Percentiles rank a stretch among this genome's conserved stretches.
phyloP scores from a whole-genome alignment of 345 rosid species.

The Gossypium rotundifolium region DNA sequence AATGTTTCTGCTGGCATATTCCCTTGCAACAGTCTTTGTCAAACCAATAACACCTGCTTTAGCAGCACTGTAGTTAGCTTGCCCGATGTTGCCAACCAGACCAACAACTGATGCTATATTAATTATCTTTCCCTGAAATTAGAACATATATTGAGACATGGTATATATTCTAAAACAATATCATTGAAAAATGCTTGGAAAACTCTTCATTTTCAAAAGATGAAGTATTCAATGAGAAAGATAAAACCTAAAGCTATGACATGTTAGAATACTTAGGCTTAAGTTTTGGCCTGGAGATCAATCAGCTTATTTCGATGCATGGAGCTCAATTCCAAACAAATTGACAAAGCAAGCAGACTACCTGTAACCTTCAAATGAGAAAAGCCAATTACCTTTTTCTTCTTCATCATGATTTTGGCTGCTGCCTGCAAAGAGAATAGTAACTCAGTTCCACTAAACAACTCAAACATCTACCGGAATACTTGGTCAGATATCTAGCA shows the following conservation, averaged over 20 bases:
- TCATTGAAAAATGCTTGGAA: not conserved
- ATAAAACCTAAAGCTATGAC: not conserved
- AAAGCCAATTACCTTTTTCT: constrained; percentile 54
- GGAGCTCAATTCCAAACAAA: not conserved
- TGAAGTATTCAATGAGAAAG: not conserved
- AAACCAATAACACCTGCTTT: constrained; percentile 96
- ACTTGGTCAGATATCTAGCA: constrained; percentile 9
- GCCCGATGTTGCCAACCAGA: constrained; percentile 83
- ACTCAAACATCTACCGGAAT: constrained; percentile 11
- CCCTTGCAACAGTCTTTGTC: constrained; percentile 84
- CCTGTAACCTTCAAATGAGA: not conserved
- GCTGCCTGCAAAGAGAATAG: constrained; percentile 76
- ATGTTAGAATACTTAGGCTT: not conserved
- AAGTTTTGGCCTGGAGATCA: not conserved
- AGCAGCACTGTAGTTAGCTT: constrained; percentile 97
- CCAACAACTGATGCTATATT: constrained; percentile 95
- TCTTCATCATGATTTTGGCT: constrained; percentile 91
- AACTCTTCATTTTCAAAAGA: not conserved
- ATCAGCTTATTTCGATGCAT: not conserved
- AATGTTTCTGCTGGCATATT: constrained; percentile 86
- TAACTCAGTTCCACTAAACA: constrained; percentile 20
- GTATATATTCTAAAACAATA: constrained; percentile 2
- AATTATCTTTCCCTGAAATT: constrained; percentile 72
- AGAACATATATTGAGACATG: not conserved
- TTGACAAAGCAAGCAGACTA: not conserved